phyloP scores from a whole-genome alignment of 345 rosid genomes.

The Clausena lansium region DNA sequence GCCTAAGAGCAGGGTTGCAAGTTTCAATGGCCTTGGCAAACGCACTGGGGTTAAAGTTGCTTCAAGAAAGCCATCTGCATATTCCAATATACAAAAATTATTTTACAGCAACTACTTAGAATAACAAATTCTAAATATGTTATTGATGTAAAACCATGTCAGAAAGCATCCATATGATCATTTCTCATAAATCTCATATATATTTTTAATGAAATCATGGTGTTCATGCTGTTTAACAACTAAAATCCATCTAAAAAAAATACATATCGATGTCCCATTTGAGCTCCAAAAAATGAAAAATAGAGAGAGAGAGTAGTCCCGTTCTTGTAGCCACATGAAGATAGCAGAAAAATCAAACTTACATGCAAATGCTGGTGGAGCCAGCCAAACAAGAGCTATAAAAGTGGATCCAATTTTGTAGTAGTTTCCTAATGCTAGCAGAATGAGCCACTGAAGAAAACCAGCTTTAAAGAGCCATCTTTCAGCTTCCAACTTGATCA shows the following conservation, averaged over 20 bases:
- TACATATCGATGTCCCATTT: neutral
- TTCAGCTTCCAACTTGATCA: conserved; percentile 85
- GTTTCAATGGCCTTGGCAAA: conserved; percentile 92
- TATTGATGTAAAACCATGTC: conserved; percentile 5
- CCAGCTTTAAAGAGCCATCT: conserved; percentile 95
- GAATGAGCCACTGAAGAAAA: conserved; percentile 79
- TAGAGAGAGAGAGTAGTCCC: no score
- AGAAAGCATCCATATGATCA: conserved; percentile 15
- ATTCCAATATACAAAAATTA: conserved; percentile 18
- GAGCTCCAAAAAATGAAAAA: no score
- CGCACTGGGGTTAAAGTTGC: conserved; percentile 89
- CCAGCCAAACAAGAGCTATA: conserved; percentile 82
- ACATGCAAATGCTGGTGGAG: conserved; percentile 94
- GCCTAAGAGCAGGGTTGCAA: conserved; percentile 76
- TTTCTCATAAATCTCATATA: conserved; percentile 5
- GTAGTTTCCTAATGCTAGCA: conserved; percentile 69
- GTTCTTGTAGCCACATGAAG: conserved; percentile 13
- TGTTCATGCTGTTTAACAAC: neutral
- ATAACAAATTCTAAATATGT: neutral
- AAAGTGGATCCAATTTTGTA: conserved; percentile 74
- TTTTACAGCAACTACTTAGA: conserved; percentile 1
- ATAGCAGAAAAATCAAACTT: conserved; percentile 36
- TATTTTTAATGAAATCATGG: neutral
- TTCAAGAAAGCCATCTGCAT: conserved; percentile 88
- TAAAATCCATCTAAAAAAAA: conserved; percentile 2